Evolutionary conservation across 2,329 filamentous ascomycete species (phyloP).

Genomic region (Pyrenochaeta sp.): DNA sequence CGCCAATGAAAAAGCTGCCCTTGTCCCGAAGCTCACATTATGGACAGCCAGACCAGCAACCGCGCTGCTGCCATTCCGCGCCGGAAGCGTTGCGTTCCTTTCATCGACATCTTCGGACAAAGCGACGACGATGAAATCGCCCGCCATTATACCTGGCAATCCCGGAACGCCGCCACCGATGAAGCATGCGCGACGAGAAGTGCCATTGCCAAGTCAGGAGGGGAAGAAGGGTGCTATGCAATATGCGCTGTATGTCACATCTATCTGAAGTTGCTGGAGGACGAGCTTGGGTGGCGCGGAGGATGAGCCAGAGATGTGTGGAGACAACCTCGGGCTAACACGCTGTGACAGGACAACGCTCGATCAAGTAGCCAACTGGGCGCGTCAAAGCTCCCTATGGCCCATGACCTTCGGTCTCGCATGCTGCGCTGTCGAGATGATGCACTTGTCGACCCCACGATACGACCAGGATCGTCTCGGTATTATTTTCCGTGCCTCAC

Average conservation of each 20-base stretch:
- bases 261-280: background rate
- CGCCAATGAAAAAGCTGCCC: constrained; percentile 21
- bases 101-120: constrained; percentile 71
- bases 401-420: constrained; percentile 90
- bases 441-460: constrained; percentile 89
- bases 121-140: constrained; percentile 66
- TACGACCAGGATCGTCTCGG: constrained; percentile 91
- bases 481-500: constrained; percentile 91
- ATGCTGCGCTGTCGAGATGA: constrained; percentile 94
- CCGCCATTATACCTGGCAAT: constrained; percentile 62
- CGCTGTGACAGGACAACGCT: constrained; percentile 70
- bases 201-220: constrained; percentile 80
- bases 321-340: constrained; percentile 23
- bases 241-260: constrained; percentile 78
- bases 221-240: constrained; percentile 81
- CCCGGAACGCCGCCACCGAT: constrained; percentile 61
- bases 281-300: background rate
- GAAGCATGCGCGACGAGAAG: constrained; percentile 70
- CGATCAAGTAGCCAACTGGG: constrained; percentile 87
- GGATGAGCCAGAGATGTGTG: background rate
- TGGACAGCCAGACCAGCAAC: constrained; percentile 70
- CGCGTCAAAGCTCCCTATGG: constrained; percentile 86
- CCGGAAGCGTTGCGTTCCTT: constrained; percentile 67
- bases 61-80: constrained; percentile 70
- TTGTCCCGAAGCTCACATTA: constrained; percentile 37